These are phyloP conservation scores for Endoconidiophora laricicola DNA, from an alignment of 2,329 filamentous ascomycete genomes.

Conservation along the genomic window DNA sequence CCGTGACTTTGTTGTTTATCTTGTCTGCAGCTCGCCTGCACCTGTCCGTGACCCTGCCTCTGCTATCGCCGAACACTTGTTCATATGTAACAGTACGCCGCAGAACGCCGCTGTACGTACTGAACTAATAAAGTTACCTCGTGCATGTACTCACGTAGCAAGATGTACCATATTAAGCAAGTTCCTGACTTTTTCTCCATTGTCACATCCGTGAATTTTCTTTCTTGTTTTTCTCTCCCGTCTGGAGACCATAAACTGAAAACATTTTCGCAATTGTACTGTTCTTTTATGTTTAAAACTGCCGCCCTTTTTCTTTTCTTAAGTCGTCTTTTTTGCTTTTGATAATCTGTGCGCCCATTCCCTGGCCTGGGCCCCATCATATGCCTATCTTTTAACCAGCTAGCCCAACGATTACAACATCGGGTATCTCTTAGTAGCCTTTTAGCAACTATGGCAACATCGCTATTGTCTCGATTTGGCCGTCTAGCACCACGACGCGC, in stretches of 20 bases:
- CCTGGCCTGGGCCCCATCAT: slow-evolving; percentile 6
- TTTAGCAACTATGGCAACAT: slow-evolving; percentile 12
- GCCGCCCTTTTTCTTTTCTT: neutral
- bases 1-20: too few relatives aligned
- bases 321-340: neutral
- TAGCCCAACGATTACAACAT: slow-evolving; percentile 7
- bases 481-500: slow-evolving; percentile 1
- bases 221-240: neutral
- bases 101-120: too few relatives aligned
- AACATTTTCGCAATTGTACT: too few relatives aligned
- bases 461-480: slow-evolving; percentile 12
- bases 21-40: too few relatives aligned
- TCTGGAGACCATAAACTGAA: neutral
- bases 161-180: too few relatives aligned
- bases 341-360: neutral
- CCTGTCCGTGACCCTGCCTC: too few relatives aligned
- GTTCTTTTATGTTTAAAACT: neutral
- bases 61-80: too few relatives aligned
- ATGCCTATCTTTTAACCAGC: slow-evolving; percentile 8
- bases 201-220: neutral
- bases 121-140: too few relatives aligned
- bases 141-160: too few relatives aligned
- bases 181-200: too few relatives aligned
- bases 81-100: too few relatives aligned
- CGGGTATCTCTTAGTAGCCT: slow-evolving; percentile 8